A percentile compares a stretch with the other conserved stretches of the same genome.
Evolutionary conservation across 768 basidiomycete genomes (phyloP).

Genomic region (Lactifluus rugatus): DNA sequence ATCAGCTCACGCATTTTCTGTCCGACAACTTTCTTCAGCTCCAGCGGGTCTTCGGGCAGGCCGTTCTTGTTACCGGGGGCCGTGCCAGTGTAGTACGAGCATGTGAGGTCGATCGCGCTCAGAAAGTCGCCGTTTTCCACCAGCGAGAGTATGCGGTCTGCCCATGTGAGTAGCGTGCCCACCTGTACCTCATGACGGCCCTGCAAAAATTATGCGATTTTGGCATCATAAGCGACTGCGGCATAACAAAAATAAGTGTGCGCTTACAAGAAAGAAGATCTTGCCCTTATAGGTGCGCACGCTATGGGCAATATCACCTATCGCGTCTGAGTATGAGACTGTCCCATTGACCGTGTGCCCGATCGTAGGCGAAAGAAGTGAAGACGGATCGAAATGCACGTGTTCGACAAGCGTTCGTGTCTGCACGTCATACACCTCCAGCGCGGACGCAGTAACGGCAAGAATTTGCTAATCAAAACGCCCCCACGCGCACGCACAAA

Average conservation of each 20-base stretch:
- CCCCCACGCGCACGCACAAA: too few relatives aligned
- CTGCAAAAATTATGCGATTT: too few relatives aligned
- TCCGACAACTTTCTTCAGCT: slow-evolving; percentile 56
- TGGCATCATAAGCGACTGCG: slow-evolving; percentile 2
- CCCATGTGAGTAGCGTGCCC: slow-evolving; percentile 89
- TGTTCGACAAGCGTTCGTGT: slow-evolving; percentile 51
- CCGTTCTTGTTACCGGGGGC: slow-evolving; percentile 82
- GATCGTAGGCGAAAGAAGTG: slow-evolving; percentile 46
- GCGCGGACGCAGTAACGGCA: too few relatives aligned
- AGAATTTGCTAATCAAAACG: too few relatives aligned
- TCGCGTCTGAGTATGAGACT: slow-evolving; percentile 39
- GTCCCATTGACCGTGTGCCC: slow-evolving; percentile 38
- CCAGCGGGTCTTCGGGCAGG: slow-evolving; percentile 58
- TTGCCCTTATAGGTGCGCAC: slow-evolving; percentile 81
- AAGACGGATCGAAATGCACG: slow-evolving; percentile 45
- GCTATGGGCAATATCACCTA: slow-evolving; percentile 54
- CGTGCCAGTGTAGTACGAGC: slow-evolving; percentile 69
- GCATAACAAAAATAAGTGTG: not conserved
- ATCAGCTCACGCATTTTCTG: slow-evolving; percentile 74
- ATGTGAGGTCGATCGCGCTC: slow-evolving; percentile 76
- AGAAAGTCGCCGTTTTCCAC: slow-evolving; percentile 86
- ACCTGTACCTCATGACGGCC: slow-evolving; percentile 58
- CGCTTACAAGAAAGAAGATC: slow-evolving; percentile 76
- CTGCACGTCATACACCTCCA: slow-evolving; percentile 65
- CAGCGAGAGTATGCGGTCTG: slow-evolving; percentile 76